Conservation (phyloP, 108 stramenopile species). For the Tribonema minus region DNA sequence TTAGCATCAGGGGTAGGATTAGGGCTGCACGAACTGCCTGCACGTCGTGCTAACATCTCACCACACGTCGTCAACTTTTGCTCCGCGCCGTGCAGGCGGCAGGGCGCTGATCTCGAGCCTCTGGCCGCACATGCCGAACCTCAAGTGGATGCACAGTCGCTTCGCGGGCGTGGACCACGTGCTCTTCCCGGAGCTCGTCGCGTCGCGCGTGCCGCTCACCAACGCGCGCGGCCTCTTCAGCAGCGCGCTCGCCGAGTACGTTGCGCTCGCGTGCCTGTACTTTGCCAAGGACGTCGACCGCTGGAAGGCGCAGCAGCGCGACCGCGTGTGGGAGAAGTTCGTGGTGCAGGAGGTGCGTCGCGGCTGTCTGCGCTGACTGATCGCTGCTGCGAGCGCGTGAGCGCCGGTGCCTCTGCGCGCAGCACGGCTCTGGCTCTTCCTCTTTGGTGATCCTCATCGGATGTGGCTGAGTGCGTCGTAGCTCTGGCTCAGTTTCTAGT, state of each 20-base stretch:
- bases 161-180: slow-evolving; percentile 42
- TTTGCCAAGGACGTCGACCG: slow-evolving; percentile 87
- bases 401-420: no score
- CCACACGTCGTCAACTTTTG: no score
- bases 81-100: no score
- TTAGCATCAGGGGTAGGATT: no score
- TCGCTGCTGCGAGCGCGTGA: no score
- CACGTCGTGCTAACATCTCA: no score
- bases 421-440: no score
- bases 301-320: slow-evolving; percentile 66
- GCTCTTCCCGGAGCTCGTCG: slow-evolving; percentile 40
- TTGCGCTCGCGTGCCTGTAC: slow-evolving; percentile 74
- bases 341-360: slow-evolving; percentile 37
- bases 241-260: slow-evolving; percentile 80
- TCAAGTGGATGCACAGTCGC: slow-evolving; percentile 47
- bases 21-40: no score
- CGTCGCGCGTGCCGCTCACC: slow-evolving; percentile 58
- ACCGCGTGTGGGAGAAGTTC: slow-evolving; percentile 44
- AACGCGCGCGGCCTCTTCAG: slow-evolving; percentile 84
- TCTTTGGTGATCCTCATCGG: no score
- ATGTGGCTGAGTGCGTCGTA: no score
- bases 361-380: no score
- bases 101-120: slow-evolving; percentile 7
- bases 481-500: no score
- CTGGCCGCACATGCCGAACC: slow-evolving; percentile 38